Conservation (phyloP, 768 basidiomycete species). For the Pseudohyphozyma bogoriensis region DNA sequence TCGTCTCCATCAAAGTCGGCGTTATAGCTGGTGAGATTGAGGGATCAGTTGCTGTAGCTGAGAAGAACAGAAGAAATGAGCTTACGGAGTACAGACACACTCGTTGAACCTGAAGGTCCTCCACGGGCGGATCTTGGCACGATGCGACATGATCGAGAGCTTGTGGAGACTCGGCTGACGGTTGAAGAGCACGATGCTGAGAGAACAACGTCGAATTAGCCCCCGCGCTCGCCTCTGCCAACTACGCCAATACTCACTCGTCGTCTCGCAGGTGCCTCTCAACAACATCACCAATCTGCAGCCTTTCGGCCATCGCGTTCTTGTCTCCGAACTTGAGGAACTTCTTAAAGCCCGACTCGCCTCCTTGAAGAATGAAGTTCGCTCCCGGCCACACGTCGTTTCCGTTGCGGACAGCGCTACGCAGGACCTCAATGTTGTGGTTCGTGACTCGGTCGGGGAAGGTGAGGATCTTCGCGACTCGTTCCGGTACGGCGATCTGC, state of each 20-base stretch:
- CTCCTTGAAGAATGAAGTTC: conserved; percentile 77
- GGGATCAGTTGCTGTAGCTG: not conserved
- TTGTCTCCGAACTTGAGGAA: conserved; percentile 80
- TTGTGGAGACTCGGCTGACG: conserved; percentile 98
- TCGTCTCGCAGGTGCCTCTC: conserved; percentile 92
- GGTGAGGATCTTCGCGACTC: conserved; percentile 86
- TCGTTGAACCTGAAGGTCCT: conserved; percentile 93
- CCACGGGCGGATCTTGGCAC: conserved; percentile 94
- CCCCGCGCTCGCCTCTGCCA: not conserved
- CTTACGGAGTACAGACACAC: conserved; percentile 84
- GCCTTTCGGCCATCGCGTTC: conserved; percentile 63
- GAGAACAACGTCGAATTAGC: not conserved
- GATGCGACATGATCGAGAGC: conserved; percentile 98
- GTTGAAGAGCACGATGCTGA: conserved; percentile 82
- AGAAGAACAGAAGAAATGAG: not conserved
- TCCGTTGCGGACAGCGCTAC: conserved; percentile 73
- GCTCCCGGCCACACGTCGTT: conserved; percentile 87
- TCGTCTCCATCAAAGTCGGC: conserved; percentile 99
- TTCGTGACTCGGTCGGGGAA: conserved; percentile 91
- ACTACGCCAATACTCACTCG: conserved; percentile 46
- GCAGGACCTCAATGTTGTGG: conserved; percentile 72
- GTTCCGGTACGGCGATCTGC: conserved; percentile 78
- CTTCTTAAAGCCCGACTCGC: conserved; percentile 64
- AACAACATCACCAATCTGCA: conserved; percentile 81
- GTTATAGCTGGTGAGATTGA: conserved; percentile 51